A percentile compares a stretch with the other conserved stretches of the same genome.
These are phyloP conservation scores for Batkoa obscura DNA, from an alignment of 371 early-diverging fungal genomes.

Conservation along the genomic window DNA sequence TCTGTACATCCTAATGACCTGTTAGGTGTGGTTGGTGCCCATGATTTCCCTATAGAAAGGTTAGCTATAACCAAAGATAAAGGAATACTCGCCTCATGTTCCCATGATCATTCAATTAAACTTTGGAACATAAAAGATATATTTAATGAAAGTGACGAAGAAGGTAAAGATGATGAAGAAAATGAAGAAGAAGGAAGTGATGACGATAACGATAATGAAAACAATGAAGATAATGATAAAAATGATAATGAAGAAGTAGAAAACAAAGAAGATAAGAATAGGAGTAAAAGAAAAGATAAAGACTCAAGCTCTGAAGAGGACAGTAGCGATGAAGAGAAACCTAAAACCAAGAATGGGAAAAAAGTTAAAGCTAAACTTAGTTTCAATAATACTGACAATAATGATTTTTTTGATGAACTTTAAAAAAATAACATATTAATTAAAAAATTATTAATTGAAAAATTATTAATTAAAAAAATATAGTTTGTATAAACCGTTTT, in stretches of 20 bases:
- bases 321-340: too few species aligned
- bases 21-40: slow-evolving; percentile 68
- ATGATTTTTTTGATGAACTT: too few species aligned
- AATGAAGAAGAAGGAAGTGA: slow-evolving; percentile 15
- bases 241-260: slow-evolving; percentile 9
- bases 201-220: slow-evolving; percentile 9
- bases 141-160: slow-evolving; percentile 20
- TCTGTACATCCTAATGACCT: slow-evolving; percentile 17
- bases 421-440: too few species aligned
- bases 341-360: too few species aligned
- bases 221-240: slow-evolving; percentile 8
- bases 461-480: too few species aligned
- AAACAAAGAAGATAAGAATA: slow-evolving; percentile 6
- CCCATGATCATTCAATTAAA: slow-evolving; percentile 65
- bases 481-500: too few species aligned
- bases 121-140: slow-evolving; percentile 63
- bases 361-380: too few species aligned
- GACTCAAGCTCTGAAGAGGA: too few species aligned
- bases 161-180: slow-evolving; percentile 27
- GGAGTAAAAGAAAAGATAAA: neutral
- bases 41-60: slow-evolving; percentile 72
- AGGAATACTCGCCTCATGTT: slow-evolving; percentile 45
- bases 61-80: slow-evolving; percentile 40
- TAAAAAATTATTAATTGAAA: too few species aligned
- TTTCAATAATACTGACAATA: too few species aligned